phyloP scores from a whole-genome alignment of 768 basidiomycete species.

The Mycena vulgaris region DNA sequence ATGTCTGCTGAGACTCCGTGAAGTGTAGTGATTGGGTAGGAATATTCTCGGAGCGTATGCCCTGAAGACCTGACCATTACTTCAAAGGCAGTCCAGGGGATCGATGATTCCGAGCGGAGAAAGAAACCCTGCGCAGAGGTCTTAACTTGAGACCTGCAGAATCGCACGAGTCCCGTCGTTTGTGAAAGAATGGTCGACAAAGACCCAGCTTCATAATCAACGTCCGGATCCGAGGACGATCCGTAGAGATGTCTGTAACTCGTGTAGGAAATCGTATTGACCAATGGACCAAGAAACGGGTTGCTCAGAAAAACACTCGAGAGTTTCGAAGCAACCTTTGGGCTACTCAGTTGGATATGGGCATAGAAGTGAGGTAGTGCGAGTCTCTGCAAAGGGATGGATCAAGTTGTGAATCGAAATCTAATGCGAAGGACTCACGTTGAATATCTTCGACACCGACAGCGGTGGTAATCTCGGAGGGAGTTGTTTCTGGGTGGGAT shows the following conservation, averaged over 20 bases:
- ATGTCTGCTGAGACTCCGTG: background rate
- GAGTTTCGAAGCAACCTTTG: background rate
- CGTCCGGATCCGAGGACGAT: background rate
- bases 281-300: background rate
- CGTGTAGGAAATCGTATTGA: background rate
- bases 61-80: background rate
- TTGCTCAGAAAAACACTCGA: background rate
- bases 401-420: background rate
- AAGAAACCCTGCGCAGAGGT: no score
- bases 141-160: no score
- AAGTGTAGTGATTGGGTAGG: background rate
- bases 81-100: slow-evolving; percentile 20
- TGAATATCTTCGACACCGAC: slow-evolving; percentile 13
- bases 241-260: background rate
- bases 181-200: background rate
- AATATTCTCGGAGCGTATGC: background rate
- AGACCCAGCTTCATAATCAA: background rate
- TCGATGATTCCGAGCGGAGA: background rate
- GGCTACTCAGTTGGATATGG: background rate
- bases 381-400: background rate
- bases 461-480: slow-evolving; percentile 1
- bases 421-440: background rate
- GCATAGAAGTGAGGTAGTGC: slow-evolving; percentile 9
- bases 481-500: background rate
- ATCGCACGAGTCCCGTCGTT: slow-evolving; percentile 4